phyloP scores from a whole-genome alignment of 1,139 yeast genomes.

The Meyerozyma elateridarum region DNA sequence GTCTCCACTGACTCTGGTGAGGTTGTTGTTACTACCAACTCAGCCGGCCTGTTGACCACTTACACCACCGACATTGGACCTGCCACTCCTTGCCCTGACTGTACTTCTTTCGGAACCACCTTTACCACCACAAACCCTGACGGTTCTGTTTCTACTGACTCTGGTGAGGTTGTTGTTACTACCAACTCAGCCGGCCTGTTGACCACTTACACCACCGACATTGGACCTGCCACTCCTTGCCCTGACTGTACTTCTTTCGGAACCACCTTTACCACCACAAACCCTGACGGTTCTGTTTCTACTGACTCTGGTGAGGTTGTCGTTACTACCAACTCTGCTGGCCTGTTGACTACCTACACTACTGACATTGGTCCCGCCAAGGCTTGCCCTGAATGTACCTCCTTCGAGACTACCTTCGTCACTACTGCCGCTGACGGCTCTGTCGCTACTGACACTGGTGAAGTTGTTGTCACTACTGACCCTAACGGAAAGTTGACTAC shows the following conservation, averaged over 20 bases:
- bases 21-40: constrained; percentile 3
- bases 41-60: constrained; percentile 1
- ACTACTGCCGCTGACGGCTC: constrained; percentile 4
- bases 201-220: constrained; percentile 1
- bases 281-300: background rate
- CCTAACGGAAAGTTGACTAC: background rate
- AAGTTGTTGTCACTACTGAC: constrained; percentile 2
- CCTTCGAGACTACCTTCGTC: background rate
- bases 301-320: constrained; percentile 5
- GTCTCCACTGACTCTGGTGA: constrained; percentile 3
- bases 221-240: background rate
- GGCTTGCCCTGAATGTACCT: background rate
- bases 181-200: constrained; percentile 3
- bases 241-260: constrained; percentile 5
- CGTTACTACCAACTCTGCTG: constrained; percentile 5
- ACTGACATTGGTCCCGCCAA: background rate
- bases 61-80: constrained; percentile 1
- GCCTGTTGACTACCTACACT: background rate
- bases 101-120: background rate
- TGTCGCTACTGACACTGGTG: constrained; percentile 3
- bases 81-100: background rate
- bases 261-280: constrained; percentile 6
- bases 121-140: constrained; percentile 3
- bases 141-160: constrained; percentile 1
- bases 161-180: constrained; percentile 2